Evolutionary conservation across 176 grass and related monocot species (phyloP), one percentile per base, ranked within the genome.

Genomic region (Bothriochloa decipiens): DNA sequence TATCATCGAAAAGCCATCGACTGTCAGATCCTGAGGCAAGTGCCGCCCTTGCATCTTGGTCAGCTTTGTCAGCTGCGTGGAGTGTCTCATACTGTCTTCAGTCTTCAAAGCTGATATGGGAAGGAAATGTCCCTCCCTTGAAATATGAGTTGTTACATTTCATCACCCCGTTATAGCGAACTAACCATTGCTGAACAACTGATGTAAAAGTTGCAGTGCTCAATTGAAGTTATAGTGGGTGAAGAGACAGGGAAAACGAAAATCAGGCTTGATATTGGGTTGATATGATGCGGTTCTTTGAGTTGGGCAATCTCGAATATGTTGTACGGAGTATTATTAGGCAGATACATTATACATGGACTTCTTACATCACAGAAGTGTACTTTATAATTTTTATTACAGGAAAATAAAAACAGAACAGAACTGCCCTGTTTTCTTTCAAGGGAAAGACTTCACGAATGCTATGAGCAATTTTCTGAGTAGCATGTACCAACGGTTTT

Each of bases 1-100:
- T 78, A 57, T 70, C 0, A 58, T 91, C 2, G 77, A 83, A 65
- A 89, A 70, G 74, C 29, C 88, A 68, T 81, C 78, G 43, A 36
- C 46, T 7, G 17, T 68, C 86, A 64, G 67, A 72, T 63, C 80
- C 1, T 93, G 74, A 96, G 55, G 55, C 66, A 23, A 75, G 28
- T 27, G 61, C 0, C 3, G 2, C 33, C 12, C 72, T 46, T 3
- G 11, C 69, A 37, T 47, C 63, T 43, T 6, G 14, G 28, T 70
- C 70, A 47, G 11, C 27, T 28, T 20, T 53, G 57, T 26, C 42
- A 81, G 45, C 66, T 68, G 6, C 82, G 36, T 60, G 33, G 5
- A 28, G 12, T 49, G 23, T 13, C 42, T 14, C 70, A 4, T 73
- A 45, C 6, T 17, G 25, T 49, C 2, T 73, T 73, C 42, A 29